These are phyloP conservation scores for Monoraphidium neglectum DNA, from an alignment of 139 green algal genomes.

Conservation along the genomic window DNA sequence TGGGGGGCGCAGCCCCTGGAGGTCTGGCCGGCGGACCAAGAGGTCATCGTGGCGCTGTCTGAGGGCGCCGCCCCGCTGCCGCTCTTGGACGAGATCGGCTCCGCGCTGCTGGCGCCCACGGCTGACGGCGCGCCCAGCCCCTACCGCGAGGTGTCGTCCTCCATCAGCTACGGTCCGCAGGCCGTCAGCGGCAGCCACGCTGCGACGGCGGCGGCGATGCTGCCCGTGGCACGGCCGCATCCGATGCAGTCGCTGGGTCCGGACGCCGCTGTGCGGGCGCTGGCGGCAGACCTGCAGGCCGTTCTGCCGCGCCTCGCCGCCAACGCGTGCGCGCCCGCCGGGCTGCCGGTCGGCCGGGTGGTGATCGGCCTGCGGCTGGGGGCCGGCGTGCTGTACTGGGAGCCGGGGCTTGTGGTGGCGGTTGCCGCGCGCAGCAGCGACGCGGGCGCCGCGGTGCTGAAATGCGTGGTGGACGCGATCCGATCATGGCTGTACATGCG, in stretches of 20 bases:
- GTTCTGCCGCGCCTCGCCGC: neutral
- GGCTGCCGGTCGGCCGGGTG: conserved; percentile 3
- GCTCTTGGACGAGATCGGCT: too few species aligned
- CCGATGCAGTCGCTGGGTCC: neutral
- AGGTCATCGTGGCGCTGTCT: too few species aligned
- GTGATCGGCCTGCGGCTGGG: conserved; percentile 8
- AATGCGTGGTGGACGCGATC: conserved; percentile 64
- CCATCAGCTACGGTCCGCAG: neutral
- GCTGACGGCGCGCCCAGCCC: too few species aligned
- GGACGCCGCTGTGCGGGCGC: neutral
- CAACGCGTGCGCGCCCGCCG: neutral
- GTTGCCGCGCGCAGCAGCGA: neutral
- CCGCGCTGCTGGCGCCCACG: too few species aligned
- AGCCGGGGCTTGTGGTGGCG: conserved; percentile 20
- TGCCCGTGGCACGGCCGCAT: neutral
- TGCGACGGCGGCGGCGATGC: neutral
- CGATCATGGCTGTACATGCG: conserved; percentile 47
- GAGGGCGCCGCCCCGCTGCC: too few species aligned
- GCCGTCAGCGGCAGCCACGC: neutral
- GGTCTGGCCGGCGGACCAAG: neutral
- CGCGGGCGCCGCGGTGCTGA: conserved; percentile 20
- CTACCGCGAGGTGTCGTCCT: too few species aligned
- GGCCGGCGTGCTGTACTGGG: neutral
- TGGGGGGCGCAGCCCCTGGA: neutral
- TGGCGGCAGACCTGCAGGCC: conserved; percentile 6